phyloP scores from a whole-genome alignment of 352 stramenopile species.

The Plasmopara muralis region DNA sequence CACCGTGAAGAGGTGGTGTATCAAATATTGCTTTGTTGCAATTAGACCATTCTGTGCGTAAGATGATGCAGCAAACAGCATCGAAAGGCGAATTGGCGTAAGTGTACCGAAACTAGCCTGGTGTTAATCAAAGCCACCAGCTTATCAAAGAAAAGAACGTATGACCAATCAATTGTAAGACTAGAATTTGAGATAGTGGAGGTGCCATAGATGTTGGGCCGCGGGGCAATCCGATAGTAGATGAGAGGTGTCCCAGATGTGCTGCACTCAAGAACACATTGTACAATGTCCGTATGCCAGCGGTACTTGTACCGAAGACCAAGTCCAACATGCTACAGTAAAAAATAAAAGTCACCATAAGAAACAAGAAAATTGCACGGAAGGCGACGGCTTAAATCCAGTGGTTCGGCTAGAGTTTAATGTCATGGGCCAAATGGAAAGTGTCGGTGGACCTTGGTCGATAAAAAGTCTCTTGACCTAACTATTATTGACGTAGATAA shows the following conservation, averaged over 20 bases:
- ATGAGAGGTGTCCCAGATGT: neutral
- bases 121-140: neutral
- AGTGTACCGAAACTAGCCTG: neutral
- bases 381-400: no score
- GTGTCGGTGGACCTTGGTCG: no score
- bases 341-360: no score
- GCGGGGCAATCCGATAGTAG: conserved; percentile 4
- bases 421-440: no score
- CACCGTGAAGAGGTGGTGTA: no score
- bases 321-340: conserved; percentile 4
- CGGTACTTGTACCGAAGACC: conserved; percentile 8
- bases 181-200: neutral
- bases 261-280: neutral
- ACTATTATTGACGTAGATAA: no score
- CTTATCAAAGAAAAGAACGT: neutral
- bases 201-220: neutral
- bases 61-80: conserved; percentile 1
- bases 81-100: conserved; percentile 2
- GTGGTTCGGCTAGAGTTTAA: no score
- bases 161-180: neutral
- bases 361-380: no score
- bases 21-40: no score
- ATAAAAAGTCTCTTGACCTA: neutral
- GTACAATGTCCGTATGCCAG: no score
- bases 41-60: conserved; percentile 9